Evolutionary conservation across 2,329 filamentous ascomycete genomes (phyloP), one percentile per base, ranked within the genome.

Genomic region (Penicillium sp.): DNA sequence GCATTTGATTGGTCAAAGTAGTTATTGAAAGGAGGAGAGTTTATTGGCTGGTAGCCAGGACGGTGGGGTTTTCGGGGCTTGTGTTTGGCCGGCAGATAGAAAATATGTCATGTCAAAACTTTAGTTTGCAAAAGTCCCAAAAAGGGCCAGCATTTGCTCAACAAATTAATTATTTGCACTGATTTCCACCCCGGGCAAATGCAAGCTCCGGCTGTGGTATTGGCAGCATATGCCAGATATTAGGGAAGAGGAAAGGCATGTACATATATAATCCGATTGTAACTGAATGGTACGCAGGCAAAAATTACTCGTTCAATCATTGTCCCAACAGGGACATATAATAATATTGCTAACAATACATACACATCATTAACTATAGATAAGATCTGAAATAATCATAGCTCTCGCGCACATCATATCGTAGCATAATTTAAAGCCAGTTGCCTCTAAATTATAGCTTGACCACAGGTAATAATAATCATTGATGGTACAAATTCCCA

Each of bases 161-260:
- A 35, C 3, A 16, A 35, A 35, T 14, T 35, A 35, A 35, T 16
- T 35, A 16, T 35, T 35, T 16, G 30, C 30, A 35, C 16, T 35
- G 30, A 2, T 16, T 35, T 35, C 16, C 4, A 4, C 28, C 6
- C 7, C 28, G 28, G 28, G 28, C 11, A 8, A 33, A 33, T 33
- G 28, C 28, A 33, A 33, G 28, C 11, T 11, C 11, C 28, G 6
- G 4, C 5, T 52, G 5, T 16, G 8, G 12, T 23, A 26, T 45
- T 20, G 33, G 23, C 26, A 60, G 60, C 49, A 35, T 63, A 60
- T 47, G 18, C 56, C 20, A 50, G 49, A 30, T 61, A 60, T 21
- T 46, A 56, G 28, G 26, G 18, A 48, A 48, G 45, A 52, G 26
- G 54, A 30, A 60, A 59, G n/a, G 12, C 35, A n/a, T 61, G 61